A percentile compares a stretch with the other conserved stretches of the same genome.
Conservation (phyloP, 768 basidiomycete species). For the Naganishia onofrii region DNA sequence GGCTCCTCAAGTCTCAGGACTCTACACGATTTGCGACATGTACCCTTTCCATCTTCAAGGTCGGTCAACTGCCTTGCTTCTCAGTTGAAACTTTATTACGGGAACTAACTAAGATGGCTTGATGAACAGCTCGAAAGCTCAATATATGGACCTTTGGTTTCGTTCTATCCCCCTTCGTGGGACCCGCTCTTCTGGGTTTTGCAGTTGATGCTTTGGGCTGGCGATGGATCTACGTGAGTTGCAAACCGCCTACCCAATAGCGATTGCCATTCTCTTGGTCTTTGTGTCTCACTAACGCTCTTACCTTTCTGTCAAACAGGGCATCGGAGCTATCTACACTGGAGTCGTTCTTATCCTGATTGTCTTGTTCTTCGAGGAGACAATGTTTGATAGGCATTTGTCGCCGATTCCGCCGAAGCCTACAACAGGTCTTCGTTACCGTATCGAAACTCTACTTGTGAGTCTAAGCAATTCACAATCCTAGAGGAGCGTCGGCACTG, state of each 20-base stretch:
- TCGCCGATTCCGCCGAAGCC: slow-evolving; percentile 57
- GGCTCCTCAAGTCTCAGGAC: slow-evolving; percentile 61
- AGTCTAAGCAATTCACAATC: background rate
- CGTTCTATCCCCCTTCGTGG: slow-evolving; percentile 59
- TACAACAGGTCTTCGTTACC: slow-evolving; percentile 57
- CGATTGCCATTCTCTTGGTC: too few species aligned
- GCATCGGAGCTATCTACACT: slow-evolving; percentile 64
- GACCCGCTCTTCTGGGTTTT: slow-evolving; percentile 19
- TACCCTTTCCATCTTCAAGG: slow-evolving; percentile 71
- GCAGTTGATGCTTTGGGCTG: slow-evolving; percentile 9
- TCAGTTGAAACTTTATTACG: background rate
- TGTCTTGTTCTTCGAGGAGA: slow-evolving; percentile 65
- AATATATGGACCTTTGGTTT: slow-evolving; percentile 74
- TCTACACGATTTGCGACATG: slow-evolving; percentile 63
- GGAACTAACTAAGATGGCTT: background rate
- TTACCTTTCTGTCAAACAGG: slow-evolving; percentile 35
- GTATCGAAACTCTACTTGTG: slow-evolving; percentile 60
- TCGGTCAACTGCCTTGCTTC: slow-evolving; percentile 39
- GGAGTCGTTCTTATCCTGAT: slow-evolving; percentile 62
- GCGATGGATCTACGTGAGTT: slow-evolving; percentile 24
- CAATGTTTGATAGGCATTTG: slow-evolving; percentile 59
- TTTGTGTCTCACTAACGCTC: background rate
- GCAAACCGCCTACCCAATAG: background rate
- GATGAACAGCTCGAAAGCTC: slow-evolving; percentile 53
- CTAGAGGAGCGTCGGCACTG: background rate